Conservation (phyloP, 2,329 filamentous ascomycete genomes). For the Sphaerostilbella broomeana region DNA sequence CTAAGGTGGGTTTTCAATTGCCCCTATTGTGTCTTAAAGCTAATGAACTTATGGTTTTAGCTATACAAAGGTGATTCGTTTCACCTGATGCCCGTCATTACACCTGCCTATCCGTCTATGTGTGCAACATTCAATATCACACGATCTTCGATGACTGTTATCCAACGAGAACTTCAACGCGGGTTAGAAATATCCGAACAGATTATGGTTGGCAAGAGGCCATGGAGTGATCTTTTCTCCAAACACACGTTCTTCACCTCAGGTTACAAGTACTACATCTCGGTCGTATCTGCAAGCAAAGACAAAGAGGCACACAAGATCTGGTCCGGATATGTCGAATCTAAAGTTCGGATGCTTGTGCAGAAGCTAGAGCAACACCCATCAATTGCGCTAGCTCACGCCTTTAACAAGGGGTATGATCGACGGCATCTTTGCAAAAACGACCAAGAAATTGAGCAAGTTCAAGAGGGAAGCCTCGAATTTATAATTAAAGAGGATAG, state of each 20-base stretch:
- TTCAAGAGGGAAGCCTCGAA: slow-evolving; percentile 47
- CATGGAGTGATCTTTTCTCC: slow-evolving; percentile 82
- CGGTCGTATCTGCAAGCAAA: slow-evolving; percentile 74
- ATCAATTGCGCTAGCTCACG: slow-evolving; percentile 76
- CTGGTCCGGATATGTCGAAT: slow-evolving; percentile 91
- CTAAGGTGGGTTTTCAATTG: slow-evolving; percentile 53
- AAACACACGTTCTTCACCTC: slow-evolving; percentile 91
- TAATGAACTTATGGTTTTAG: slow-evolving; percentile 30
- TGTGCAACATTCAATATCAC: slow-evolving; percentile 95
- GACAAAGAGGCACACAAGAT: slow-evolving; percentile 77
- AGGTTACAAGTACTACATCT: slow-evolving; percentile 93
- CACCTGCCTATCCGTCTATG: slow-evolving; percentile 95
- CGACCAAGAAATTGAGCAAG: slow-evolving; percentile 45
- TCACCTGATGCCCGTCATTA: slow-evolving; percentile 97
- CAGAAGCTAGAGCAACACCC: slow-evolving; percentile 73
- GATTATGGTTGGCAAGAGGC: slow-evolving; percentile 68
- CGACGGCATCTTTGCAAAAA: slow-evolving; percentile 64
- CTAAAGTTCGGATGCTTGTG: slow-evolving; percentile 82
- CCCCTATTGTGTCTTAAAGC: not conserved
- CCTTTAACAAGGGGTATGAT: slow-evolving; percentile 90
- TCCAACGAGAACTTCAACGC: slow-evolving; percentile 74
- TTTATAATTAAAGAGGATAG: slow-evolving; percentile 39
- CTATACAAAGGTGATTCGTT: slow-evolving; percentile 73
- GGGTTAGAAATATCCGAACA: slow-evolving; percentile 70
- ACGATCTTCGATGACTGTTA: slow-evolving; percentile 74